These are phyloP conservation scores for Phoenix roebelenii DNA, from an alignment of 176 grass and related monocot species.

Conservation along the genomic window DNA sequence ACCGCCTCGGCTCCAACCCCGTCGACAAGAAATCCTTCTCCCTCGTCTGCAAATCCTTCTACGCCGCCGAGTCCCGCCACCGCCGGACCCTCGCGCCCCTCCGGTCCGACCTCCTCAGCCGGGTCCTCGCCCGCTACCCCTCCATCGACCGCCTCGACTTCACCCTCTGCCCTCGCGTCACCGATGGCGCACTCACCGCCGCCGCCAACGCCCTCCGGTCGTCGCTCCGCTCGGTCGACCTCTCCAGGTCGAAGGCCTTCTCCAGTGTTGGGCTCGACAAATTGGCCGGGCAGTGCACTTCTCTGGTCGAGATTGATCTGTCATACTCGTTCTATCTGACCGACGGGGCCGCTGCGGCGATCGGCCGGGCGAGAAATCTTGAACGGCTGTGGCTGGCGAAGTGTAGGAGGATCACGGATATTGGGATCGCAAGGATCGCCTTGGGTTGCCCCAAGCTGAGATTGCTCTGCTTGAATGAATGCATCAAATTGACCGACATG, in stretches of 20 bases:
- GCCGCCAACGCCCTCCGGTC: neutral
- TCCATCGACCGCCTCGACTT: slow-evolving; percentile 36
- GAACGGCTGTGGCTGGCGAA: slow-evolving; percentile 37
- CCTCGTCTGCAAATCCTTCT: slow-evolving; percentile 59
- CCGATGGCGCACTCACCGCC: slow-evolving; percentile 24
- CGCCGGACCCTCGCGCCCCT: slow-evolving; percentile 53
- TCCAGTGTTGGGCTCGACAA: slow-evolving; percentile 36
- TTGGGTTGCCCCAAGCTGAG: slow-evolving; percentile 53
- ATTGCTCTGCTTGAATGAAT: slow-evolving; percentile 61
- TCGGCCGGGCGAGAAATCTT: slow-evolving; percentile 28
- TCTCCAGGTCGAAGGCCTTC: slow-evolving; percentile 56
- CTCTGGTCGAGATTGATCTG: slow-evolving; percentile 53
- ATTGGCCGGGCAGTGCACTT: slow-evolving; percentile 27
- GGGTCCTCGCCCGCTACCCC: slow-evolving; percentile 43
- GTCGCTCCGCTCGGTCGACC: slow-evolving; percentile 39
- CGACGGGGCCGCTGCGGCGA: slow-evolving; percentile 35
- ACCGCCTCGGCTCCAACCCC: slow-evolving; percentile 38
- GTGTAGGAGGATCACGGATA: slow-evolving; percentile 60
- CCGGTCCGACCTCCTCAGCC: slow-evolving; percentile 40
- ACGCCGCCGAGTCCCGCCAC: slow-evolving; percentile 56
- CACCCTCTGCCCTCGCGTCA: slow-evolving; percentile 56
- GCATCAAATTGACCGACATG: slow-evolving; percentile 66
- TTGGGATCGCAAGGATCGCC: slow-evolving; percentile 78
- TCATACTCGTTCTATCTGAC: slow-evolving; percentile 55
- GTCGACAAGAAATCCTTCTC: slow-evolving; percentile 65